phyloP scores from a whole-genome alignment of 1,284 basidiomycete genomes.

The Moniliophthora roreri region DNA sequence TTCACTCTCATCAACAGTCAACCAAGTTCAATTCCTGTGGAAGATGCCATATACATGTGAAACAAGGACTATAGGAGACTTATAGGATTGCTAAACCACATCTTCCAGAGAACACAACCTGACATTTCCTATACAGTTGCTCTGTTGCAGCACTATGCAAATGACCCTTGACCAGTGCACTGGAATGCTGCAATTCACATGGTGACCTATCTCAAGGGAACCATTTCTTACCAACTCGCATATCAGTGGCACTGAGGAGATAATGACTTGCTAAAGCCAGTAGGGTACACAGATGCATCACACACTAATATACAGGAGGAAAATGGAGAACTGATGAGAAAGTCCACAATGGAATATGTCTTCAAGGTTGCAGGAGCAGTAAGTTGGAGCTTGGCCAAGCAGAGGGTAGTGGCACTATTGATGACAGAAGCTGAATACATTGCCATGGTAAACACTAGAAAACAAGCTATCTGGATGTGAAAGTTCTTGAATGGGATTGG shows the following conservation, averaged over 20 bases:
- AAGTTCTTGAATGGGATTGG: slow-evolving; percentile 11
- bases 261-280: not conserved
- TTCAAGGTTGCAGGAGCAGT: slow-evolving; percentile 18
- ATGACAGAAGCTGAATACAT: slow-evolving; percentile 29
- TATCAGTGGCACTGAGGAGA: not conserved
- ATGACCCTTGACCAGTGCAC: slow-evolving; percentile 3
- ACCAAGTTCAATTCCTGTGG: not conserved
- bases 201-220: not conserved
- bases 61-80: slow-evolving; percentile 1
- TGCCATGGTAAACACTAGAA: slow-evolving; percentile 18
- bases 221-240: not conserved
- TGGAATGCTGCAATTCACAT: not conserved
- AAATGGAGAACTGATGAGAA: not conserved
- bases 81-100: not conserved
- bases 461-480: slow-evolving; percentile 21
- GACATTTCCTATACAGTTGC: not conserved
- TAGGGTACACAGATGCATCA: not conserved
- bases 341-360: slow-evolving; percentile 21
- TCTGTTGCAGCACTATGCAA: not conserved
- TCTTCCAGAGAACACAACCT: not conserved
- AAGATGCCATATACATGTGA: not conserved
- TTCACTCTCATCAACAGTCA: not conserved
- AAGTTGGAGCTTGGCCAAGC: slow-evolving; percentile 19
- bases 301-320: not conserved
- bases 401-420: slow-evolving; percentile 21